Evolutionary conservation across 1,284 basidiomycete genomes (phyloP).

Genomic region (Naganishia albida): DNA sequence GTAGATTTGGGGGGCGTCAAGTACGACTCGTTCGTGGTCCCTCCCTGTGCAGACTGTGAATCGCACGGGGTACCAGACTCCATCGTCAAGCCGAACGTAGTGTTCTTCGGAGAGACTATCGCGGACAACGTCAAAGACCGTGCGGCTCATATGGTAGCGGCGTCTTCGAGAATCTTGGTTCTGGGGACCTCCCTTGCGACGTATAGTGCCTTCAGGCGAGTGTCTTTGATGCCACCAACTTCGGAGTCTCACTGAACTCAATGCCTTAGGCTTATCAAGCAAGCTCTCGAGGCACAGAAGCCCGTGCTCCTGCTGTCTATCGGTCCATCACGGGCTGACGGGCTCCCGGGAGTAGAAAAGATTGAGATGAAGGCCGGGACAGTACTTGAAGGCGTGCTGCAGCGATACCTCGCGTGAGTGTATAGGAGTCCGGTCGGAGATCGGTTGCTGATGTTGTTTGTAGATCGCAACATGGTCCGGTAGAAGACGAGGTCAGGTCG

Average conservation of each 20-base stretch:
- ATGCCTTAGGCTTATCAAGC: conserved; percentile 68
- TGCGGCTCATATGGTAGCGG: conserved; percentile 68
- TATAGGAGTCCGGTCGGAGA: not conserved
- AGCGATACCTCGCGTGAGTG: conserved; percentile 46
- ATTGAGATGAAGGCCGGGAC: conserved; percentile 70
- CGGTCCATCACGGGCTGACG: conserved; percentile 81
- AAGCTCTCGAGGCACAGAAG: conserved; percentile 71
- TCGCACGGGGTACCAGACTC: conserved; percentile 55
- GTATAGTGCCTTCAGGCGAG: conserved; percentile 80
- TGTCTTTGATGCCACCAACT: not conserved
- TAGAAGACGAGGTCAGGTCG: conserved; percentile 43
- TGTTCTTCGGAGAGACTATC: conserved; percentile 88
- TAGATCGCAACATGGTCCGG: conserved; percentile 37
- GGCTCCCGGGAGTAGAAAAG: conserved; percentile 69
- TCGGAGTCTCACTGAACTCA: not conserved
- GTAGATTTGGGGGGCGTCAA: conserved; percentile 75
- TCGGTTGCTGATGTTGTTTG: conserved; percentile 24
- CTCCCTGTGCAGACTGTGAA: conserved; percentile 66
- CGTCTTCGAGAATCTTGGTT: conserved; percentile 68
- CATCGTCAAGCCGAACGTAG: conserved; percentile 75
- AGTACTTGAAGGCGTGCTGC: conserved; percentile 64
- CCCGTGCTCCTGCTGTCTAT: conserved; percentile 78
- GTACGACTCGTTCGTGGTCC: conserved; percentile 75
- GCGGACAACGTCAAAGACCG: conserved; percentile 62
- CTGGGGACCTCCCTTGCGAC: conserved; percentile 88